These are phyloP conservation scores for Pichia sp. DNA, from an alignment of 1,139 yeast genomes.

Conservation along the genomic window DNA sequence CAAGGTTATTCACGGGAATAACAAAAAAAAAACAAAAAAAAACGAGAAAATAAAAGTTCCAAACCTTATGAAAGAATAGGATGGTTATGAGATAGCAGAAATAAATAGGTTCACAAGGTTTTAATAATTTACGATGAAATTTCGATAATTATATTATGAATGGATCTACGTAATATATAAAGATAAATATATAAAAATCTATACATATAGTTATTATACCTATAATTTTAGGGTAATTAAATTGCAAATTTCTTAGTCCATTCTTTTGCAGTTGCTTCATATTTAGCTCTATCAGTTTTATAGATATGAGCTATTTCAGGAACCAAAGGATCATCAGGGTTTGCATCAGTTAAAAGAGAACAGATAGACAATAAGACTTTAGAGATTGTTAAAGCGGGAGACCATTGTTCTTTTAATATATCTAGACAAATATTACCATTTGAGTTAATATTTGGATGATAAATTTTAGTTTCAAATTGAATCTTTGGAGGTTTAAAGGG, in stretches of 20 bases:
- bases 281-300: constrained; percentile 89
- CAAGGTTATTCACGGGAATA: neutral
- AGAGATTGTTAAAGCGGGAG: constrained; percentile 61
- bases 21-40: neutral
- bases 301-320: constrained; percentile 97
- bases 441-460: constrained; percentile 69
- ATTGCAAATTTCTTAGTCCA: constrained; percentile 99
- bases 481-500: constrained; percentile 59
- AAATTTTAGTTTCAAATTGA: constrained; percentile 58
- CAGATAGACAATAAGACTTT: constrained; percentile 55
- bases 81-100: too few species aligned
- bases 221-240: constrained; percentile 35
- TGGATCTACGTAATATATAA: neutral
- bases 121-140: too few species aligned
- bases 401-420: constrained; percentile 57
- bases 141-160: neutral
- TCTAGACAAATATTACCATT: constrained; percentile 57
- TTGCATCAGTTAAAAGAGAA: constrained; percentile 78
- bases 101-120: too few species aligned
- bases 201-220: neutral
- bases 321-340: constrained; percentile 98
- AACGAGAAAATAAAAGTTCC: neutral
- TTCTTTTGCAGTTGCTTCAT: constrained; percentile 96
- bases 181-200: neutral
- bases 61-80: neutral